Percentiles rank a stretch among this genome's conserved stretches.
phyloP scores from a whole-genome alignment of 2,329 filamentous ascomycete species.

The Fusarium begoniae region DNA sequence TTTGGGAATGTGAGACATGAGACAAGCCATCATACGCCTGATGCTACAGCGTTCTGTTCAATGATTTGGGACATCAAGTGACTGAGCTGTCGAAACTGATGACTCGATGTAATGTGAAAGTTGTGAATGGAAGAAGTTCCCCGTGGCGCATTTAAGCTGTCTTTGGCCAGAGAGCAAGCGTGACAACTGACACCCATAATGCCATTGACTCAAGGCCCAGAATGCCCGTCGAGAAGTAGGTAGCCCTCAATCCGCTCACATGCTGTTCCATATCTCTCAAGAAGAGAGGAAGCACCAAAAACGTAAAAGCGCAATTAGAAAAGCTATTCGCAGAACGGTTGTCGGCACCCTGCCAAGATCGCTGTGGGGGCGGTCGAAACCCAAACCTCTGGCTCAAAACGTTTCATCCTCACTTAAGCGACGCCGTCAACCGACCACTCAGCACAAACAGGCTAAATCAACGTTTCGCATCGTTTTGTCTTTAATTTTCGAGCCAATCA shows the following conservation, averaged over 20 bases:
- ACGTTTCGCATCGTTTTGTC: neutral
- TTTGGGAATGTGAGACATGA: neutral
- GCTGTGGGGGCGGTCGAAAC: neutral
- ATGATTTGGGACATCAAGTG: too few species aligned
- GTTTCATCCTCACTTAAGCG: neutral
- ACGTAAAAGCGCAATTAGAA: neutral
- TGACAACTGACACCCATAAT: neutral
- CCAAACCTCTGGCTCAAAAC: neutral
- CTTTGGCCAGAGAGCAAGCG: rapidly evolving
- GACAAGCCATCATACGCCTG: rapidly evolving
- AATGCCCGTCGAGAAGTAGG: neutral
- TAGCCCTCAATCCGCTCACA: rapidly evolving
- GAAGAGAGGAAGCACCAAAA: neutral
- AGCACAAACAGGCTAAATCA: neutral
- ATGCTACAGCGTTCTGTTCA: neutral
- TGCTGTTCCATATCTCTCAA: rapidly evolving
- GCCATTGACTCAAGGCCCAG: too few species aligned
- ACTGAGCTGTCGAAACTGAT: neutral
- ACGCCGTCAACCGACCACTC: neutral
- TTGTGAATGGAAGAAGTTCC: neutral
- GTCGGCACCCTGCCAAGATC: neutral
- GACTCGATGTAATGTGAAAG: neutral
- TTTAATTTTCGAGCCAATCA: neutral
- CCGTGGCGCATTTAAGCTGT: rapidly evolving
- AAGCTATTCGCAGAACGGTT: neutral